Evolutionary conservation across 2,329 filamentous ascomycete species (phyloP), one percentile per base, ranked within the genome.

Genomic region (Microsporum audouinii): DNA sequence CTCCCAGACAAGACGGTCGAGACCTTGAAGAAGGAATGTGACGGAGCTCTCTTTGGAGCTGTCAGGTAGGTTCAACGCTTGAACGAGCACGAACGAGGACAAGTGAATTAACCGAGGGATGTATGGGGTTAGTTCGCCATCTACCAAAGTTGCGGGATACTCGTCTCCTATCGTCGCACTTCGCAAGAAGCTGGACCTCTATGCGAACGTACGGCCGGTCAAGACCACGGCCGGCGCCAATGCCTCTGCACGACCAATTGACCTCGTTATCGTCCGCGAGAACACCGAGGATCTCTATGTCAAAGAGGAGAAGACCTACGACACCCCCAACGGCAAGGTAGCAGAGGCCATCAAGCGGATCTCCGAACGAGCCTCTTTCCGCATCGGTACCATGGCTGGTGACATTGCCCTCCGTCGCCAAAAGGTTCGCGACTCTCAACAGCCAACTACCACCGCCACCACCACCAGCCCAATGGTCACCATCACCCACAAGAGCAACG

Each of bases 231-330:
- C 84, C 60, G 75, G 74, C 33, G 71, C 73, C 64, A 72, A 71
- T 36, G 69, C 72, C 61, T 73, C 75, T 7, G 68, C 76, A 53
- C 82, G 80, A 69, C 87, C 88, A 65, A 91, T 96, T 71, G 94
- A 99, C 78, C 87, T 99, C 75, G 94, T 99, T 71, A 99, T 97
- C 70, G 94, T 97, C 60, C 89, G 94, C 66, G 94, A 99, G 78
- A 99, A 99, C 80, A 99, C 94, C 36, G 94, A 99, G 79, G 94
- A 99, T 74, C 83, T 99, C 45, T 96, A 96, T 77, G 92, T 99
- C 69, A 97, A 97, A 80, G 88, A 97, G 75, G 94, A 99, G 80
- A 87, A 81, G 74, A 96, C 91, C 27, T 87, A 84, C 72, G 84
- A 89, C 60, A 84, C 83, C 36, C 80, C 86, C 39, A 76, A 79